These are phyloP conservation scores for Myxozyma udenii DNA, from an alignment of 805 yeast species.

Conservation along the genomic window DNA sequence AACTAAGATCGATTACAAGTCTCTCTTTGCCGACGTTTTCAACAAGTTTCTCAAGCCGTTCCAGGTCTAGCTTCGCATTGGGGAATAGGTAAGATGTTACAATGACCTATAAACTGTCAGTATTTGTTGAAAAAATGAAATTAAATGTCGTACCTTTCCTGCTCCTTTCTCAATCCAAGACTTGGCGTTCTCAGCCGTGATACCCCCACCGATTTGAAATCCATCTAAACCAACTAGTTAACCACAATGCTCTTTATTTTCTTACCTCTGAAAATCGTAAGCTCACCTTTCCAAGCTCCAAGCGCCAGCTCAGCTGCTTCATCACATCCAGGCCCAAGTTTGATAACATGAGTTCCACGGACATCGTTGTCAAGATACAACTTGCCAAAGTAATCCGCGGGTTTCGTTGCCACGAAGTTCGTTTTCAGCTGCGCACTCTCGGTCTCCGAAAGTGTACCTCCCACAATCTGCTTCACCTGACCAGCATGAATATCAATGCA, in stretches of 20 bases:
- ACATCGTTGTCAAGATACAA: constrained; percentile 61
- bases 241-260: neutral
- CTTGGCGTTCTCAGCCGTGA: constrained; percentile 66
- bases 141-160: constrained; percentile 45
- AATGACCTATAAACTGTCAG: constrained; percentile 51
- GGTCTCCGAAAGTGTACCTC: constrained; percentile 72
- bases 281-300: constrained; percentile 59
- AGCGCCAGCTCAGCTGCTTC: constrained; percentile 77
- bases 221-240: constrained; percentile 31
- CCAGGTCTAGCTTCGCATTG: constrained; percentile 50
- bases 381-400: constrained; percentile 70
- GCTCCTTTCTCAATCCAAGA: constrained; percentile 79
- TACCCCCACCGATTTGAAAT: constrained; percentile 93
- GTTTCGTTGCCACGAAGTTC: constrained; percentile 73
- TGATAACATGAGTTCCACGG: constrained; percentile 86
- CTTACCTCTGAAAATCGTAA: neutral
- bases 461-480: constrained; percentile 94
- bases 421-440: constrained; percentile 49
- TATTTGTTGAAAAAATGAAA: neutral
- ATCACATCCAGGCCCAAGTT: constrained; percentile 81
- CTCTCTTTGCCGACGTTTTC: constrained; percentile 57
- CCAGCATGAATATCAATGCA: constrained; percentile 96
- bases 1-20: constrained; percentile 72
- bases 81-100: constrained; percentile 91
- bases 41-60: constrained; percentile 52